These are phyloP conservation scores for Aspergillus pseudoviridinutans DNA, from an alignment of 2,329 filamentous ascomycete species.

Conservation along the genomic window DNA sequence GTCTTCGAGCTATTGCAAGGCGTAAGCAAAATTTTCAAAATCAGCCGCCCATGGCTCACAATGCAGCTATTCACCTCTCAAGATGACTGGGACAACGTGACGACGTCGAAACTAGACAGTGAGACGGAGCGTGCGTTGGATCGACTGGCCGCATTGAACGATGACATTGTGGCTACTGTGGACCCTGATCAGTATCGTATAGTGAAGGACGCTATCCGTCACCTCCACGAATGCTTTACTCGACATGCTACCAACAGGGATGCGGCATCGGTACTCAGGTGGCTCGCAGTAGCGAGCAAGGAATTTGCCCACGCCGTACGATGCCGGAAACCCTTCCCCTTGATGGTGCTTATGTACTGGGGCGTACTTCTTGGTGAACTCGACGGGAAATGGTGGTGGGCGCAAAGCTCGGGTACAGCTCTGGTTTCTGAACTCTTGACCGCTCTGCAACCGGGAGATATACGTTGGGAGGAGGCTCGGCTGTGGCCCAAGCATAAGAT, in stretches of 20 bases:
- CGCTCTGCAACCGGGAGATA: slow-evolving; percentile 16
- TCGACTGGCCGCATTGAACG: slow-evolving; percentile 24
- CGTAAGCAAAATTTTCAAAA: slow-evolving; percentile 30
- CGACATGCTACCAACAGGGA: slow-evolving; percentile 22
- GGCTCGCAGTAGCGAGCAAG: slow-evolving; percentile 30
- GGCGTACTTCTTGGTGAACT: slow-evolving; percentile 30
- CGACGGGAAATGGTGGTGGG: slow-evolving; percentile 33
- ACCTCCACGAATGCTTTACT: slow-evolving; percentile 27
- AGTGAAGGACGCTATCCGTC: slow-evolving; percentile 25
- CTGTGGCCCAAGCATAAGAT: slow-evolving; percentile 30
- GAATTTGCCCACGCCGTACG: slow-evolving; percentile 29
- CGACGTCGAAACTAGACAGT: slow-evolving; percentile 19
- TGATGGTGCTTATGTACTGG: slow-evolving; percentile 36
- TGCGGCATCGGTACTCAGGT: slow-evolving; percentile 30
- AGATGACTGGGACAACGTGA: slow-evolving; percentile 43
- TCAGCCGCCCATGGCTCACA: slow-evolving; percentile 42
- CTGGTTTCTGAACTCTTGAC: slow-evolving; percentile 26
- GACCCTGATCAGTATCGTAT: slow-evolving; percentile 27
- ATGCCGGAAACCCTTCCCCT: slow-evolving; percentile 26
- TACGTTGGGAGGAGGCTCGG: slow-evolving; percentile 23
- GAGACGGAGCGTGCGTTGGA: slow-evolving; percentile 25
- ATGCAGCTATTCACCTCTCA: slow-evolving; percentile 49
- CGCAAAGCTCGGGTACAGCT: slow-evolving; percentile 28
- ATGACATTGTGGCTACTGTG: slow-evolving; percentile 22
- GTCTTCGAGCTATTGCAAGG: slow-evolving; percentile 36